Evolutionary conservation across 169 alveolate species (phyloP).

Genomic region (Eimeria necatrix): DNA sequence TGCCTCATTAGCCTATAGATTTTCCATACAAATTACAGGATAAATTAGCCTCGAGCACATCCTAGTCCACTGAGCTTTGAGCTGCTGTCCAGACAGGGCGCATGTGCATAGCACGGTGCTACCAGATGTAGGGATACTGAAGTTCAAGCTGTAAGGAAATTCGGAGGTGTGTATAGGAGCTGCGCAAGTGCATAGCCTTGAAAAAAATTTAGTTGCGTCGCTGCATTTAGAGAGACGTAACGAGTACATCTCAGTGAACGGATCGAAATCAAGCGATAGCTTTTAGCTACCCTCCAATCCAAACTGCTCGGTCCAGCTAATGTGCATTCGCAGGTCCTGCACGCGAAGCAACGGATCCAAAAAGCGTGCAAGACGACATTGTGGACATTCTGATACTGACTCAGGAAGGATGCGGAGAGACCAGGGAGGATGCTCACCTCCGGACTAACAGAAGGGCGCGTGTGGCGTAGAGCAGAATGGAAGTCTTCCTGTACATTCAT

Average conservation of each 20-base stretch:
- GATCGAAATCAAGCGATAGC: not conserved
- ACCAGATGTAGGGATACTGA: too few species aligned
- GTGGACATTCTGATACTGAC: not conserved
- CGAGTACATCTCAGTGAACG: too few species aligned
- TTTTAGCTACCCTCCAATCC: constrained; percentile 90
- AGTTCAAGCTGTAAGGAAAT: too few species aligned
- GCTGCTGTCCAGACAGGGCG: too few species aligned
- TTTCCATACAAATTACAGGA: too few species aligned
- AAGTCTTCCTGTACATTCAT: constrained; percentile 86
- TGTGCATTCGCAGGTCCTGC: constrained; percentile 86
- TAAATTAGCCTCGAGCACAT: too few species aligned
- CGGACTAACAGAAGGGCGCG: constrained; percentile 89
- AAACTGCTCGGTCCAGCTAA: constrained; percentile 89
- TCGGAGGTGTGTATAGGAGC: too few species aligned
- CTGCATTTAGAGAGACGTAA: constrained; percentile 2
- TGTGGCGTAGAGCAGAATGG: constrained; percentile 86
- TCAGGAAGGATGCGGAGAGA: not conserved
- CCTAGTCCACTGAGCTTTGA: too few species aligned
- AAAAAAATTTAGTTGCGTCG: too few species aligned
- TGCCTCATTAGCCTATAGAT: too few species aligned
- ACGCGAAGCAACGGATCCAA: not conserved
- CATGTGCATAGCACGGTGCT: too few species aligned
- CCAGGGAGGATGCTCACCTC: constrained; percentile 36
- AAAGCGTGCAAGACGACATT: not conserved
- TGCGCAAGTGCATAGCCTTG: too few species aligned